These are phyloP conservation scores for Mycena rebaudengoi DNA, from an alignment of 768 basidiomycete genomes.

Conservation along the genomic window DNA sequence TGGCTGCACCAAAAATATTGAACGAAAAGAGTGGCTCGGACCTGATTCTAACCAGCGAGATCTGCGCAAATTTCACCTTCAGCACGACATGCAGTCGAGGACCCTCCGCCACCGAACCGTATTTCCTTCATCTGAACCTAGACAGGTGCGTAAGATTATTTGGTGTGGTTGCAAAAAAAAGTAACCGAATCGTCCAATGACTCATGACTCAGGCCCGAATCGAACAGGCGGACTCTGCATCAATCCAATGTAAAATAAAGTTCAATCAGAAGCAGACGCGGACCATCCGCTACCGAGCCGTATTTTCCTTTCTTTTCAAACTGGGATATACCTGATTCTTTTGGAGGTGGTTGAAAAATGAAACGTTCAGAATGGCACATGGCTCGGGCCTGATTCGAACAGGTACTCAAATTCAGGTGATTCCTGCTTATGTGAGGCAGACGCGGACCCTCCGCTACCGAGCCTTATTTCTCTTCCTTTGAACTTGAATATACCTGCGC, in stretches of 20 bases:
- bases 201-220: not conserved
- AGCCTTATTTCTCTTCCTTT: not conserved
- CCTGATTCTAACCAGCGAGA: too few relatives aligned
- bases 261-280: not conserved
- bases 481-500: not conserved
- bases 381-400: conserved; percentile 7
- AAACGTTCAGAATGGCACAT: not conserved
- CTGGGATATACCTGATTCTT: not conserved
- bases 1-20: too few relatives aligned
- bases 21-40: too few relatives aligned
- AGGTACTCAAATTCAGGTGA: not conserved
- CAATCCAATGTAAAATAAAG: not conserved
- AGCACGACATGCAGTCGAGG: too few relatives aligned
- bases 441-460: conserved; percentile 1
- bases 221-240: not conserved
- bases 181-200: too few relatives aligned
- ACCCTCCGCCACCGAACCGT: too few relatives aligned
- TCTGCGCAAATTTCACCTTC: too few relatives aligned
- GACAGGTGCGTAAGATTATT: too few relatives aligned
- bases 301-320: not conserved
- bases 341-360: not conserved
- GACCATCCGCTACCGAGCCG: conserved; percentile 1
- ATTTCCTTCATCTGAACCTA: too few relatives aligned
- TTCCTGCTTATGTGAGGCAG: not conserved
- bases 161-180: not conserved